These are phyloP conservation scores for Penicillium sp. DNA, from an alignment of 2,329 filamentous ascomycete species.

Conservation along the genomic window DNA sequence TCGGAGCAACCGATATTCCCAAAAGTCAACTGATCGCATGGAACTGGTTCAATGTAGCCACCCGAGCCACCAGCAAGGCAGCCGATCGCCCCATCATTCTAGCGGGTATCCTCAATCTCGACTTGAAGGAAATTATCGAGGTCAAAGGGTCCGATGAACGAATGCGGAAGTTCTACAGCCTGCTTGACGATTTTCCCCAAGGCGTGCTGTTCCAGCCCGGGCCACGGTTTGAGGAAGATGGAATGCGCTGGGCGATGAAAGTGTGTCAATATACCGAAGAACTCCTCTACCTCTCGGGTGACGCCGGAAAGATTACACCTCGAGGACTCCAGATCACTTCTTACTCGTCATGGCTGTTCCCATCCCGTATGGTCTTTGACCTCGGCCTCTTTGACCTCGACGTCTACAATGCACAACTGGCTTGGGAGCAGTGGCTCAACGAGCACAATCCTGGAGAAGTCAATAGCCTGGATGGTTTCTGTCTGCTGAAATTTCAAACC, in stretches of 20 bases:
- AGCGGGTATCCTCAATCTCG: conserved; percentile 8
- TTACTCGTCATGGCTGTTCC: not conserved
- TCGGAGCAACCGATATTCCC: not conserved
- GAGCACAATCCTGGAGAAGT: not conserved
- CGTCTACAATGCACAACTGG: not conserved
- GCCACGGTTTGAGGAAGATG: conserved; percentile 11
- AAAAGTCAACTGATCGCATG: not conserved
- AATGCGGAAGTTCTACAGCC: not conserved
- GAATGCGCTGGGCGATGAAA: conserved; percentile 13
- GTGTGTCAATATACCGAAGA: conserved; percentile 6
- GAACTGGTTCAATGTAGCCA: conserved; percentile 15
- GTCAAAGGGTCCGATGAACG: not conserved
- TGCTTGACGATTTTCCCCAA: not conserved
- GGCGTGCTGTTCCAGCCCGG: conserved; percentile 8
- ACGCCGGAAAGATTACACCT: not conserved
- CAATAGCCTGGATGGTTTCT: not conserved
- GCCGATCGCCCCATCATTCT: conserved; percentile 11
- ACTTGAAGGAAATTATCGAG: not conserved
- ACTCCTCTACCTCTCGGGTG: not conserved
- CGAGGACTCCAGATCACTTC: not conserved
- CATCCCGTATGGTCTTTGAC: not conserved
- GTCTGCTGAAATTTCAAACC: not conserved
- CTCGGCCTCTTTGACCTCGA: not conserved
- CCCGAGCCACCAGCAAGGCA: conserved; percentile 8
- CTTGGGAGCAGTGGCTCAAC: not conserved